These are phyloP conservation scores for Dendryphion nanum DNA, from an alignment of 2,329 filamentous ascomycete genomes.

Conservation along the genomic window DNA sequence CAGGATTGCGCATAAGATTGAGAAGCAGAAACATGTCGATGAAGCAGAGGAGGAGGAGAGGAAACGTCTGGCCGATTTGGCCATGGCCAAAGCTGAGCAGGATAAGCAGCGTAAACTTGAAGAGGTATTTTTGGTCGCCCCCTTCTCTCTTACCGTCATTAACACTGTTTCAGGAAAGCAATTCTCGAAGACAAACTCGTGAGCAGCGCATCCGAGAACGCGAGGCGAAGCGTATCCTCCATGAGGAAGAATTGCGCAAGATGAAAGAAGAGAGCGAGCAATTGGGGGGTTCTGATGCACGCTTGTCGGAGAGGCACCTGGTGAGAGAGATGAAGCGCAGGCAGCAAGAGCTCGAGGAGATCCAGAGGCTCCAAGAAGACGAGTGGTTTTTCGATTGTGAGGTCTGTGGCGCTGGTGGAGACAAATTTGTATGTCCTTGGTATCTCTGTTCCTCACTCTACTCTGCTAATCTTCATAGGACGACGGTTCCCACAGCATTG, in stretches of 20 bases:
- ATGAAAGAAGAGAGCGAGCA: slow-evolving; percentile 74
- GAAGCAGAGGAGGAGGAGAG: slow-evolving; percentile 68
- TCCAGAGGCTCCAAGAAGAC: slow-evolving; percentile 63
- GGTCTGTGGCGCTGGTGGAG: slow-evolving; percentile 82
- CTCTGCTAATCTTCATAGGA: too few relatives aligned
- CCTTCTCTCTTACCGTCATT: slow-evolving; percentile 8
- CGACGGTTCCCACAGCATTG: slow-evolving; percentile 89
- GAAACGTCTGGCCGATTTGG: slow-evolving; percentile 63
- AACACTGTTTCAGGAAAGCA: slow-evolving; percentile 59
- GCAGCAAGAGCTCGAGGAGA: slow-evolving; percentile 70
- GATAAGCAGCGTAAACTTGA: slow-evolving; percentile 64
- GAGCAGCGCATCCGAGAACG: slow-evolving; percentile 85
- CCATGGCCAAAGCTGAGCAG: slow-evolving; percentile 59
- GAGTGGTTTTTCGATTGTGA: slow-evolving; percentile 94
- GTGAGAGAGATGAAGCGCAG: slow-evolving; percentile 79
- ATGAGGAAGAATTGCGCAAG: slow-evolving; percentile 79
- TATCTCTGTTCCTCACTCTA: background rate
- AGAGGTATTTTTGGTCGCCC: slow-evolving; percentile 42
- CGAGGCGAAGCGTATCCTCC: slow-evolving; percentile 75
- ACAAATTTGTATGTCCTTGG: slow-evolving; percentile 59
- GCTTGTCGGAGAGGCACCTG: slow-evolving; percentile 76
- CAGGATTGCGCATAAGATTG: slow-evolving; percentile 76
- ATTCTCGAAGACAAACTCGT: slow-evolving; percentile 76
- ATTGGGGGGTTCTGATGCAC: slow-evolving; percentile 38
- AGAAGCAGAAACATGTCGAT: slow-evolving; percentile 74